These are phyloP conservation scores for Vicia villosa DNA, from an alignment of 306 rosid genomes.

Conservation along the genomic window DNA sequence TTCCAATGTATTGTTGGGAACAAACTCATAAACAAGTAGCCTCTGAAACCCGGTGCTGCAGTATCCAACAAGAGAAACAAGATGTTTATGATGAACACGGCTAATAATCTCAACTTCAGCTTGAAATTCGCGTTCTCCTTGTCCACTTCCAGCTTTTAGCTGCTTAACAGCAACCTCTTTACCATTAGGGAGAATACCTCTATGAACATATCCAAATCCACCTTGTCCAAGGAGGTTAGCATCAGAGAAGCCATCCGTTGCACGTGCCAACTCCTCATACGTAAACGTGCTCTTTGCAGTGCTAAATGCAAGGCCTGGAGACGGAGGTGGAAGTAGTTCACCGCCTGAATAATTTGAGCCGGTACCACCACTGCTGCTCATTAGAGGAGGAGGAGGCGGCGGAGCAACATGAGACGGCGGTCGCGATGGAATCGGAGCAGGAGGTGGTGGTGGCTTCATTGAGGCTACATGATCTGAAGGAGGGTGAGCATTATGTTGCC, in stretches of 20 bases:
- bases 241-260: constrained; percentile 94
- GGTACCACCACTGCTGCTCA: constrained; percentile 83
- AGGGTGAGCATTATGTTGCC: constrained; percentile 77
- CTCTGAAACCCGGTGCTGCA: constrained; percentile 78
- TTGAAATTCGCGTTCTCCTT: constrained; percentile 96
- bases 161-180: constrained; percentile 96
- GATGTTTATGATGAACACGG: constrained; percentile 95
- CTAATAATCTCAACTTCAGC: constrained; percentile 97
- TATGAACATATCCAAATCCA: constrained; percentile 95
- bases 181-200: constrained; percentile 88
- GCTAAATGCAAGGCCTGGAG: constrained; percentile 64
- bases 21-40: constrained; percentile 92
- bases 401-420: constrained; percentile 56
- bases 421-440: constrained; percentile 59
- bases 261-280: constrained; percentile 83
- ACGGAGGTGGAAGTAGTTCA: constrained; percentile 70
- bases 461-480: constrained; percentile 53
- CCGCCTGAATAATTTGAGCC: constrained; percentile 89
- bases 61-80: constrained; percentile 94
- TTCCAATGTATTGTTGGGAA: constrained; percentile 84
- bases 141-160: constrained; percentile 95
- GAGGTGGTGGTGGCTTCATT: constrained; percentile 58
- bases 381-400: constrained; percentile 50
- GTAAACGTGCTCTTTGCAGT: constrained; percentile 75
- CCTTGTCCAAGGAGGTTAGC: constrained; percentile 97